These are phyloP conservation scores for Beta vulgaris DNA, from an alignment of 148 eudicot species.

Conservation along the genomic window DNA sequence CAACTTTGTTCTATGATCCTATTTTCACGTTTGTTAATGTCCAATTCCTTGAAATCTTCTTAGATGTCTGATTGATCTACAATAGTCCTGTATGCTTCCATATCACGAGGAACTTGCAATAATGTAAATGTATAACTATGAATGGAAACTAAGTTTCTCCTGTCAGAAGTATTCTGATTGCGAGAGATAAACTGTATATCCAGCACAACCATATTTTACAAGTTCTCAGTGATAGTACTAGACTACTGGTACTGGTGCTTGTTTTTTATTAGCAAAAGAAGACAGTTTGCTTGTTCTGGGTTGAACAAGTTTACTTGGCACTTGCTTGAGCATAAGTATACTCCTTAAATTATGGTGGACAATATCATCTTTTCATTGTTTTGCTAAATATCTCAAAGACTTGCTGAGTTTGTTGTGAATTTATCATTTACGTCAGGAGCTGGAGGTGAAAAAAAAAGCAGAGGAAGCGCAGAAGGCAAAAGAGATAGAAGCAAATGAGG, in stretches of 20 bases:
- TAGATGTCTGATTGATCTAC: background rate
- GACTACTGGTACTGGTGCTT: too few species aligned
- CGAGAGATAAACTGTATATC: background rate
- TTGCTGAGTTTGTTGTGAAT: conserved; percentile 1
- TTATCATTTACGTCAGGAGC: conserved; percentile 37
- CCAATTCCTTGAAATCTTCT: background rate
- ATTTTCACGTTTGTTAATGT: background rate
- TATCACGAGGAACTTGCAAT: background rate
- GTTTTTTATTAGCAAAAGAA: background rate
- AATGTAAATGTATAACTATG: background rate
- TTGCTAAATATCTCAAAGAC: background rate
- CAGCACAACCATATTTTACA: background rate
- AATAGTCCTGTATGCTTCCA: background rate
- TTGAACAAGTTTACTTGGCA: background rate
- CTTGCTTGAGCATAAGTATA: background rate
- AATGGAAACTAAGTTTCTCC: background rate
- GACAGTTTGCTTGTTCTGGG: background rate
- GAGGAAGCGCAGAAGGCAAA: conserved; percentile 65
- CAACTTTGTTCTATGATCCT: background rate
- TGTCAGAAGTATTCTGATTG: background rate
- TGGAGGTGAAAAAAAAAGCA: conserved; percentile 64
- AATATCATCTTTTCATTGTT: background rate
- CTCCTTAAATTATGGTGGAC: background rate
- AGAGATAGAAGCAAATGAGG: conserved; percentile 48
- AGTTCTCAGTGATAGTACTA: background rate